phyloP scores from a whole-genome alignment of 2,329 filamentous ascomycete species.

The Fusarium pseudograminearum region DNA sequence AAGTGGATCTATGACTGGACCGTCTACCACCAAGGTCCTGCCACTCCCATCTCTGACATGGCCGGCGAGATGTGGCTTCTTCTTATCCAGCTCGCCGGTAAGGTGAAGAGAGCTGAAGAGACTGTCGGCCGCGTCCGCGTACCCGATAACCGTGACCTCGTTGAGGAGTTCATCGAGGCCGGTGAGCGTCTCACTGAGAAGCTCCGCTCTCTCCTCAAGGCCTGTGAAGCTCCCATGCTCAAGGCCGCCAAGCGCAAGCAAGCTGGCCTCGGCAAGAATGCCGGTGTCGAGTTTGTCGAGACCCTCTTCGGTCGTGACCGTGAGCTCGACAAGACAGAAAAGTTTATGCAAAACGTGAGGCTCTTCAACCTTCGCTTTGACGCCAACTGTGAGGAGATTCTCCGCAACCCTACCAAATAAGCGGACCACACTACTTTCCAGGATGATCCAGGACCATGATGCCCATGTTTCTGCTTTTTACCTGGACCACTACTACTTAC shows the following conservation, averaged over 20 bases:
- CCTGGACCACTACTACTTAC: conserved; percentile 25
- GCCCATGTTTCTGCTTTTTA: conserved; percentile 38
- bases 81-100: conserved; percentile 91
- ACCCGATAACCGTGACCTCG: conserved; percentile 79
- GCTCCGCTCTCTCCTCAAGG: conserved; percentile 87
- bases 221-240: conserved; percentile 95
- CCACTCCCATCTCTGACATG: conserved; percentile 87
- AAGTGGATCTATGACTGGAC: conserved; percentile 99
- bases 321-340: conserved; percentile 89
- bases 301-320: conserved; percentile 93
- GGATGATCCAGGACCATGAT: conserved; percentile 45
- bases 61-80: conserved; percentile 96
- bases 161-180: conserved; percentile 90
- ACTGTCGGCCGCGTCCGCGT: conserved; percentile 77
- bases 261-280: conserved; percentile 82
- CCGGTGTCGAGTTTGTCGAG: conserved; percentile 94
- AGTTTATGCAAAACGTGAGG: conserved; percentile 88
- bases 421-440: conserved; percentile 35
- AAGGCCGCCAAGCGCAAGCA: conserved; percentile 83
- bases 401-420: conserved; percentile 71
- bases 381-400: conserved; percentile 92
- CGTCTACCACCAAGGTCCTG: conserved; percentile 85
- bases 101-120: conserved; percentile 91
- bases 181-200: conserved; percentile 89
- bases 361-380: conserved; percentile 95